Conservation (phyloP, 371 early-diverging fungal species). For the Mortierella sp. region DNA sequence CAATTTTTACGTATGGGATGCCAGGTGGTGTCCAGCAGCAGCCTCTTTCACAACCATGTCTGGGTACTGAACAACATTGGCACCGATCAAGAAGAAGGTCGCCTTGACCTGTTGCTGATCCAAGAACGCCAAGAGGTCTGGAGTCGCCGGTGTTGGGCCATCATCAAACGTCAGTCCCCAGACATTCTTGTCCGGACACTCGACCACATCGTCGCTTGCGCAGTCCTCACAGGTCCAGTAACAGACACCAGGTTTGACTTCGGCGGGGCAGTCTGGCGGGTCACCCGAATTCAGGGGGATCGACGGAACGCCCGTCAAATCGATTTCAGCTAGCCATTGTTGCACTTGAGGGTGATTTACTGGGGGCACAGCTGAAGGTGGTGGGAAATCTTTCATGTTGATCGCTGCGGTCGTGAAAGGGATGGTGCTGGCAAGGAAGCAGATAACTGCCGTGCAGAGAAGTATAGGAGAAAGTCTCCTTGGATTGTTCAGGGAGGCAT, state of each 20-base stretch:
- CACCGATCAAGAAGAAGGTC: conserved; percentile 80
- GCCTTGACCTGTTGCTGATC: conserved; percentile 65
- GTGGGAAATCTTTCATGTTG: conserved; percentile 13
- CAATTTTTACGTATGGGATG: conserved; percentile 52
- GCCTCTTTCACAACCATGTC: conserved; percentile 51
- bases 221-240: conserved; percentile 54
- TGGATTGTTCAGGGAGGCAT: background rate
- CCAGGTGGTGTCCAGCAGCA: conserved; percentile 41
- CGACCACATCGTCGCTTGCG: conserved; percentile 47
- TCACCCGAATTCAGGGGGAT: conserved; percentile 25
- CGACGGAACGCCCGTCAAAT: conserved; percentile 29
- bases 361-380: conserved; percentile 14
- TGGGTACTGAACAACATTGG: conserved; percentile 57
- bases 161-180: conserved; percentile 61
- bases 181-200: conserved; percentile 39
- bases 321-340: conserved; percentile 41
- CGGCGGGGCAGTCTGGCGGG: conserved; percentile 35
- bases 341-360: conserved; percentile 24
- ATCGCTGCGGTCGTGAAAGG: background rate
- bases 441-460: background rate
- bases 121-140: conserved; percentile 62
- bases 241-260: conserved; percentile 21
- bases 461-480: background rate
- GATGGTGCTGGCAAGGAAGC: background rate
- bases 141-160: conserved; percentile 58